A percentile compares a stretch with the other conserved stretches of the same genome.
These are phyloP conservation scores for Dothideomycetes sp. DNA, from an alignment of 2,329 filamentous ascomycete species.

Conservation along the genomic window DNA sequence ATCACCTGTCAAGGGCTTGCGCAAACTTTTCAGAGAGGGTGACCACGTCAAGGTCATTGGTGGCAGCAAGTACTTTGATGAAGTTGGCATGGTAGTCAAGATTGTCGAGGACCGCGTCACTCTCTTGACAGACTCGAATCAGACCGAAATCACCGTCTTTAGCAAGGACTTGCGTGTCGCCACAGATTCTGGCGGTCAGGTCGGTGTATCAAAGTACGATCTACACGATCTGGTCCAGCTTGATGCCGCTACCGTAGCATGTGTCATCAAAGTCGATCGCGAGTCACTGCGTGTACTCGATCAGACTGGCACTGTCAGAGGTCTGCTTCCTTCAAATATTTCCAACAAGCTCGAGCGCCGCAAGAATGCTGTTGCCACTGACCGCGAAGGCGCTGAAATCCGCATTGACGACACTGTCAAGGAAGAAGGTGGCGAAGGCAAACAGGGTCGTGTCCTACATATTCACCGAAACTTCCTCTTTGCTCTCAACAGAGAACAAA, in stretches of 20 bases:
- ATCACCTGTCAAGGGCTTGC: slow-evolving; percentile 81
- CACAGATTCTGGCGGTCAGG: slow-evolving; percentile 79
- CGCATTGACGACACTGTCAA: slow-evolving; percentile 85
- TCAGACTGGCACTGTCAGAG: slow-evolving; percentile 74
- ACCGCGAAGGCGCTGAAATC: slow-evolving; percentile 89
- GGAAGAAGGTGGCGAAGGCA: slow-evolving; percentile 75
- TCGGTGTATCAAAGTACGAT: slow-evolving; percentile 77
- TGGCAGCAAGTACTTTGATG: slow-evolving; percentile 85
- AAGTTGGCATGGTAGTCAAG: slow-evolving; percentile 94
- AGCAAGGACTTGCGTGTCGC: slow-evolving; percentile 94
- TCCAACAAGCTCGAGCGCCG: slow-evolving; percentile 78
- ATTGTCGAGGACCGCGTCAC: slow-evolving; percentile 90
- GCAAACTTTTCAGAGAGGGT: slow-evolving; percentile 85
- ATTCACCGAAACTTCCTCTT: slow-evolving; percentile 91
- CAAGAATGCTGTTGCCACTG: slow-evolving; percentile 73
- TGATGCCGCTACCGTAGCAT: slow-evolving; percentile 84
- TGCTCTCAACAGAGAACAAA: slow-evolving; percentile 71
- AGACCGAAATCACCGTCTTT: slow-evolving; percentile 92
- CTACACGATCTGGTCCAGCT: slow-evolving; percentile 92
- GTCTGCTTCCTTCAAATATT: slow-evolving; percentile 82
- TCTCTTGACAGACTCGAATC: slow-evolving; percentile 82
- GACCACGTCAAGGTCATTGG: slow-evolving; percentile 99
- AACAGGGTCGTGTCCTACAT: slow-evolving; percentile 82
- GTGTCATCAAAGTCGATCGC: slow-evolving; percentile 88
- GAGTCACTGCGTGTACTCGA: slow-evolving; percentile 86